Conservation (phyloP, 1,284 basidiomycete species). For the Moesziomyces globuligerus region DNA sequence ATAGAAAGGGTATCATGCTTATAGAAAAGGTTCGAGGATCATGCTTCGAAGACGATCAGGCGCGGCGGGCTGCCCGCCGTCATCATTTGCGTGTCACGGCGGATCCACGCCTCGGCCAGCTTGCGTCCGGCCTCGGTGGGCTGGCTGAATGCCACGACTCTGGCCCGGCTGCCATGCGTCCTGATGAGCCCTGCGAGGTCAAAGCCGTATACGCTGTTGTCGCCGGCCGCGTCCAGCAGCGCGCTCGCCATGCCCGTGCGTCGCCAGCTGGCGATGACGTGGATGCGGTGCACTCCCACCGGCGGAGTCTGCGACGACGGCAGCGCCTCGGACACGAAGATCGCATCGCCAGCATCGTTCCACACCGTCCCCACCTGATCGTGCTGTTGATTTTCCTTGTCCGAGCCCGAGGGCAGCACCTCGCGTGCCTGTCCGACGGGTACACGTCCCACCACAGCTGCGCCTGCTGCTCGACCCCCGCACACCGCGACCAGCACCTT, state of each 20-base stretch:
- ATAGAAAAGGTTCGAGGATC: not conserved
- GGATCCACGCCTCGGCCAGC: constrained; percentile 56
- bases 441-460: constrained; percentile 44
- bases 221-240: constrained; percentile 52
- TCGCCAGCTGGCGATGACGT: constrained; percentile 48
- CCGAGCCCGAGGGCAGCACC: constrained; percentile 26
- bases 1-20: not conserved
- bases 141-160: constrained; percentile 57
- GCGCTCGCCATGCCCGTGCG: constrained; percentile 48
- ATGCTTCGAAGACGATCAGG: constrained; percentile 44
- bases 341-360: constrained; percentile 48
- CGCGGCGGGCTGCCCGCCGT: constrained; percentile 4
- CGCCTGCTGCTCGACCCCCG: constrained; percentile 45
- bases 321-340: constrained; percentile 46
- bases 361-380: constrained; percentile 11
- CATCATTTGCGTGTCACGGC: constrained; percentile 3
- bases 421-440: constrained; percentile 38
- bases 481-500: constrained; percentile 50
- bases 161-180: constrained; percentile 44
- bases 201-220: constrained; percentile 56
- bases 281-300: constrained; percentile 55
- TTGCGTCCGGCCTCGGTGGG: constrained; percentile 57
- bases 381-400: constrained; percentile 33
- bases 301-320: constrained; percentile 44
- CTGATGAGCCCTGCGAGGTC: constrained; percentile 14